phyloP scores from a whole-genome alignment of 192 early-diverging fungal genomes.

The Gamsiella multidivaricata region DNA sequence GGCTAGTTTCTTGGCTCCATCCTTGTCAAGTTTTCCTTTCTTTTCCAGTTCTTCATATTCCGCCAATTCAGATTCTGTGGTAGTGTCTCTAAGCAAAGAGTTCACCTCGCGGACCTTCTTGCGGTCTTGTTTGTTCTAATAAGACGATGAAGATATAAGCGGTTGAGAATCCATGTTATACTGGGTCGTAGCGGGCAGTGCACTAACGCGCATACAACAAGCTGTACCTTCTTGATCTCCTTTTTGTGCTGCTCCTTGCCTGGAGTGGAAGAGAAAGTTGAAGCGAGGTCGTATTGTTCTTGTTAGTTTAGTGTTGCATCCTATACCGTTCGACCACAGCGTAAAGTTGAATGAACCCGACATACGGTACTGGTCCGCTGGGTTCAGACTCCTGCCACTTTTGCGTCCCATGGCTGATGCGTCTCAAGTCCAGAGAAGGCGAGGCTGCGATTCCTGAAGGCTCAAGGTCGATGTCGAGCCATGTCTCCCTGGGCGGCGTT shows the following conservation, averaged over 20 bases:
- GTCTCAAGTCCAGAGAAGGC: no score
- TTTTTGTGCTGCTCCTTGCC: conserved; percentile 54
- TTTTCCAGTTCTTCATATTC: conserved; percentile 44
- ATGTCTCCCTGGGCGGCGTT: no score
- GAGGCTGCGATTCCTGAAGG: no score
- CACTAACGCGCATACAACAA: no score
- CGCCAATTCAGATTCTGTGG: conserved; percentile 33
- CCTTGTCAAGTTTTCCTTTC: conserved; percentile 43
- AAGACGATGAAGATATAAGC: neutral
- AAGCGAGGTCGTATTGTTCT: neutral
- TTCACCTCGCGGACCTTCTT: conserved; percentile 48
- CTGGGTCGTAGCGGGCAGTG: neutral
- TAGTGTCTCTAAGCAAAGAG: conserved; percentile 37
- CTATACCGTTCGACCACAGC: no score
- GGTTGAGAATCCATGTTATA: neutral
- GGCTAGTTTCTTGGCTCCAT: conserved; percentile 32
- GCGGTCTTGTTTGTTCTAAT: conserved; percentile 51
- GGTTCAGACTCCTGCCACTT: conserved; percentile 47
- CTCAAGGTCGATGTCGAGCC: no score
- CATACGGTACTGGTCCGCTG: conserved; percentile 53
- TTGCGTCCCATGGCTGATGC: conserved; percentile 43
- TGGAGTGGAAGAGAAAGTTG: neutral
- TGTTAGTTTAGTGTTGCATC: no score
- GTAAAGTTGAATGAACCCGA: neutral
- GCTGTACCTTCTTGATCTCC: conserved; percentile 45